Evolutionary conservation across 495 filamentous ascomycete species (phyloP).

Genomic region (Daldinia loculata): DNA sequence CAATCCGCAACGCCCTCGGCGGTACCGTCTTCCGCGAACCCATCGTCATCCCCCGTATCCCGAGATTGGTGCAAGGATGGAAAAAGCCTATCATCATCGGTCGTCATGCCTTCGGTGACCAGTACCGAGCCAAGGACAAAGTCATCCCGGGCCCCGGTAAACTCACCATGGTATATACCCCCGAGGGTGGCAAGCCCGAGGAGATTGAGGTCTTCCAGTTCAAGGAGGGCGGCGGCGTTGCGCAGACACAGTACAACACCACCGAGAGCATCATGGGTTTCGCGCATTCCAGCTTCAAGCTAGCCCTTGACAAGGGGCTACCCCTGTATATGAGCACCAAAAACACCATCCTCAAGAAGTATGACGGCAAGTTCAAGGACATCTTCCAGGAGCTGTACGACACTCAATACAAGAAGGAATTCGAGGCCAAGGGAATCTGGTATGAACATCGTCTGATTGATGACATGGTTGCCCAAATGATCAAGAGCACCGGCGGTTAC

Average conservation of each 20-base stretch:
- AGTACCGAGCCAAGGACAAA: constrained; percentile 94
- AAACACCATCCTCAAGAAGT: constrained; percentile 99
- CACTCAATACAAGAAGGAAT: constrained; percentile 81
- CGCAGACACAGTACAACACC: constrained; percentile 97
- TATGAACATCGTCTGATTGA: constrained; percentile 99
- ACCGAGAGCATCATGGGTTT: constrained; percentile 93
- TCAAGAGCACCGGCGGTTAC: constrained; percentile 94
- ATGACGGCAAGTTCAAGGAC: constrained; percentile 98
- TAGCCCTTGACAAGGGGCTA: constrained; percentile 83
- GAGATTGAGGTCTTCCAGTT: constrained; percentile 91
- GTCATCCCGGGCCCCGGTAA: constrained; percentile 84
- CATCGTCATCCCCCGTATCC: constrained; percentile 92
- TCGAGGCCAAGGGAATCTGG: constrained; percentile 93
- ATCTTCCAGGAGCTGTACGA: constrained; percentile 99
- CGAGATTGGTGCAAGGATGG: constrained; percentile 93
- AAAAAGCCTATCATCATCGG: constrained; percentile 99
- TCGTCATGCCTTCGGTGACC: constrained; percentile 97
- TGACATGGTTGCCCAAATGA: constrained; percentile 99
- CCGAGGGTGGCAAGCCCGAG: constrained; percentile 80
- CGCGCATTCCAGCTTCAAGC: constrained; percentile 94
- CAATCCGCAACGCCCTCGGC: constrained; percentile 93
- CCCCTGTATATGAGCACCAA: constrained; percentile 99
- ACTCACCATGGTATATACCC: constrained; percentile 93
- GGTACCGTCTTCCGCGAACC: constrained; percentile 98
- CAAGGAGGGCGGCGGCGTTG: constrained; percentile 81